phyloP scores from a whole-genome alignment of 2,329 filamentous ascomycete species.

The Talaromyces sp. region DNA sequence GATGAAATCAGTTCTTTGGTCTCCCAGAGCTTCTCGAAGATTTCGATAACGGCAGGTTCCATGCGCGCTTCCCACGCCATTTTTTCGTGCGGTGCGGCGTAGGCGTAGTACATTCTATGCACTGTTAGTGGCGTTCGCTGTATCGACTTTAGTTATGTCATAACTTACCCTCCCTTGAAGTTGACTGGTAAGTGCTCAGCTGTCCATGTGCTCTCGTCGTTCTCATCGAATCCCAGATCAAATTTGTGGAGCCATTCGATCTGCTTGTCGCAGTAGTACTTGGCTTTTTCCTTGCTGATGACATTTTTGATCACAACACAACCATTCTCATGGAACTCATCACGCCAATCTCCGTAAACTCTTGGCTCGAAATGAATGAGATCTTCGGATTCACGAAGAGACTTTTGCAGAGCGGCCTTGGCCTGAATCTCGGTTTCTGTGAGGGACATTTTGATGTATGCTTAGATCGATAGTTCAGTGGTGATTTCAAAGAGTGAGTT shows the following conservation, averaged over 20 bases:
- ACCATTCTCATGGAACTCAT: slow-evolving; percentile 43
- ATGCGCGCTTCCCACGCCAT: slow-evolving; percentile 30
- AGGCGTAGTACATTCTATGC: slow-evolving; percentile 14
- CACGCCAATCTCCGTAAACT: slow-evolving; percentile 38
- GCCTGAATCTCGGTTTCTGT: slow-evolving; percentile 14
- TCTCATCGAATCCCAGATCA: slow-evolving; percentile 39
- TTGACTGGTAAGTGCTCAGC: slow-evolving; percentile 43
- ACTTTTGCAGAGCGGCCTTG: slow-evolving; percentile 11
- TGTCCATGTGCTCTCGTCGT: slow-evolving; percentile 42
- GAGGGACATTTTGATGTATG: slow-evolving; percentile 10
- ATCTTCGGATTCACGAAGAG: slow-evolving; percentile 12
- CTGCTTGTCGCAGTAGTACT: slow-evolving; percentile 41
- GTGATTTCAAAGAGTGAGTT: not conserved
- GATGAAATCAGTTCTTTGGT: slow-evolving; percentile 21
- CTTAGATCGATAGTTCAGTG: not conserved
- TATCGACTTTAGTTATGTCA: not conserved
- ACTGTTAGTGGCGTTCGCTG: not conserved
- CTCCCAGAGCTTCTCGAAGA: slow-evolving; percentile 41
- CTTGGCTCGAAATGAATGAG: slow-evolving; percentile 18
- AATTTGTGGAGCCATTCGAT: slow-evolving; percentile 45
- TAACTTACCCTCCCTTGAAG: slow-evolving; percentile 43
- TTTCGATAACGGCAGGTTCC: slow-evolving; percentile 38
- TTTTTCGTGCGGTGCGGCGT: slow-evolving; percentile 11
- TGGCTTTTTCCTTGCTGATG: slow-evolving; percentile 36
- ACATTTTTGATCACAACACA: slow-evolving; percentile 42